phyloP scores from a whole-genome alignment of 768 basidiomycete species.

The Collybia sordida region DNA sequence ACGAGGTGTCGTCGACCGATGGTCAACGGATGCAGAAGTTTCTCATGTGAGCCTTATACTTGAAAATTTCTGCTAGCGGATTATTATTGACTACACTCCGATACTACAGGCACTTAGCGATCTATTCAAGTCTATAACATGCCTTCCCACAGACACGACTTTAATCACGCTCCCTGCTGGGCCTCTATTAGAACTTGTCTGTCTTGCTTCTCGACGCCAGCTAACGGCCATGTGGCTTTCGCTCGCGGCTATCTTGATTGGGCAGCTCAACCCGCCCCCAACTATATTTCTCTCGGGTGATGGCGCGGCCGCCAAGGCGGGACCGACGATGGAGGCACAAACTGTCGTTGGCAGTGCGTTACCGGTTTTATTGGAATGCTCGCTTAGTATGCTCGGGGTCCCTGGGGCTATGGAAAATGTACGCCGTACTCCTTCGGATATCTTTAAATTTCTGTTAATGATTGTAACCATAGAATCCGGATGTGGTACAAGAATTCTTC shows the following conservation, averaged over 20 bases:
- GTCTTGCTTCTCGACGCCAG: slow-evolving; percentile 67
- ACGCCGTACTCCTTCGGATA: slow-evolving; percentile 20
- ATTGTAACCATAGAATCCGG: slow-evolving; percentile 66
- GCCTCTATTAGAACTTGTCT: slow-evolving; percentile 79
- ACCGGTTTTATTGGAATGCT: slow-evolving; percentile 57
- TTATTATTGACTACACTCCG: background rate
- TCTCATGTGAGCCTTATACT: slow-evolving; percentile 58
- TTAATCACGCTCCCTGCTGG: slow-evolving; percentile 79
- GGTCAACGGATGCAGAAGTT: slow-evolving; percentile 78
- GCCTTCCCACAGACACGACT: slow-evolving; percentile 73
- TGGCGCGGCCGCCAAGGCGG: slow-evolving; percentile 35
- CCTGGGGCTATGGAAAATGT: slow-evolving; percentile 73
- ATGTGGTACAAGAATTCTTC: slow-evolving; percentile 90
- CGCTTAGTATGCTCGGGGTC: slow-evolving; percentile 50
- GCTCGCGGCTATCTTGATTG: slow-evolving; percentile 75
- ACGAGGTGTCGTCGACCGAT: slow-evolving; percentile 62
- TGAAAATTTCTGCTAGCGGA: background rate
- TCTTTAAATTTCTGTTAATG: background rate
- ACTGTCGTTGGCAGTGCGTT: slow-evolving; percentile 55
- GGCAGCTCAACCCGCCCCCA: slow-evolving; percentile 78
- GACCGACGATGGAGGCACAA: slow-evolving; percentile 55
- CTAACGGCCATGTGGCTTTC: slow-evolving; percentile 84
- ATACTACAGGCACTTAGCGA: slow-evolving; percentile 68
- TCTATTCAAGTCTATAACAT: slow-evolving; percentile 83
- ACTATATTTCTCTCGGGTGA: slow-evolving; percentile 25